Conservation (phyloP, 169 alveolate genomes). For the Haemoproteus tartakovskyi region DNA sequence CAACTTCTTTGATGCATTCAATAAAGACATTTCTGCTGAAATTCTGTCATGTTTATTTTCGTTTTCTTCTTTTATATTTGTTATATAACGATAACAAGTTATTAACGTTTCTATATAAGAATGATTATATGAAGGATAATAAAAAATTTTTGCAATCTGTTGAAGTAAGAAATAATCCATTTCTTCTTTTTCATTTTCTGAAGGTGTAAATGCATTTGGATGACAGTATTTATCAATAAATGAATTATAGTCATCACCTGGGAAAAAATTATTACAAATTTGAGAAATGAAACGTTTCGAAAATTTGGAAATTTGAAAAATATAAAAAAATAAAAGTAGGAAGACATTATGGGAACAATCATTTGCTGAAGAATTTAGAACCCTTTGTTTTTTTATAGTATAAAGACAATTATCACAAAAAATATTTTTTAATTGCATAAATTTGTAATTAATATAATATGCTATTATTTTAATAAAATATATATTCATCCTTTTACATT, state of each 20-base stretch:
- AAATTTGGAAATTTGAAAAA: conserved; percentile 31
- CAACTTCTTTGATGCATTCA: too few relatives aligned
- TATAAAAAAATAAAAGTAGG: conserved; percentile 15
- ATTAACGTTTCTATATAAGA: conserved; percentile 42
- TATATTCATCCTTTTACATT: conserved; percentile 41
- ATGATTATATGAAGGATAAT: conserved; percentile 25
- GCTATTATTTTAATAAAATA: conserved; percentile 57
- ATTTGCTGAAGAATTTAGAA: conserved; percentile 52
- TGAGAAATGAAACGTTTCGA: conserved; percentile 12
- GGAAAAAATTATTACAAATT: conserved; percentile 38
- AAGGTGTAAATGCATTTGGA: too few relatives aligned
- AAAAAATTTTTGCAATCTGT: conserved; percentile 17
- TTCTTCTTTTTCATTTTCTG: neutral
- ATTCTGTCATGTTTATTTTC: neutral
- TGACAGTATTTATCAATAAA: conserved; percentile 7
- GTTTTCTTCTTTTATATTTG: conserved; percentile 16
- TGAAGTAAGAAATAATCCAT: neutral
- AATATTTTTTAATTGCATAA: conserved; percentile 59
- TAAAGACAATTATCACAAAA: conserved; percentile 64
- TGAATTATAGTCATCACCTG: conserved; percentile 31
- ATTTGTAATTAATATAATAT: conserved; percentile 33
- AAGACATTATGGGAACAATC: conserved; percentile 57
- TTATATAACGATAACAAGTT: conserved; percentile 32
- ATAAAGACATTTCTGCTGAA: conserved; percentile 1
- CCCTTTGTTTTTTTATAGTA: conserved; percentile 55